Percentiles rank a stretch among this genome's conserved stretches.
Conservation (phyloP, 2,329 filamentous ascomycete species). For the Beauveria sp. region DNA sequence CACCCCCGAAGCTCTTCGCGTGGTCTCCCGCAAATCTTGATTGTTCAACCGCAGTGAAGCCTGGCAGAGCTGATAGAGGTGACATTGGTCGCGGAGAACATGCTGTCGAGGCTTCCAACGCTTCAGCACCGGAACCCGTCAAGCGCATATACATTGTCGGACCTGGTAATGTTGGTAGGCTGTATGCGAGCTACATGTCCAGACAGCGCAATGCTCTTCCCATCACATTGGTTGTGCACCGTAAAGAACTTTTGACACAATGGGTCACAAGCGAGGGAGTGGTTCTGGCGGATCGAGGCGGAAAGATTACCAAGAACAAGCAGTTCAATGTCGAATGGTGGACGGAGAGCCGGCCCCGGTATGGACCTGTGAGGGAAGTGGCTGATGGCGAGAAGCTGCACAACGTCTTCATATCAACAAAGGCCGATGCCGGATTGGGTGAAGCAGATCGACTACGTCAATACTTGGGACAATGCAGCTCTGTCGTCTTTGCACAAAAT, state of each 20-base stretch:
- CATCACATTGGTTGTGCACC: neutral
- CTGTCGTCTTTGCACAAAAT: neutral
- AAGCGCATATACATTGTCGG: neutral
- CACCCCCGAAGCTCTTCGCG: neutral
- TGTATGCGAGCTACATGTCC: neutral
- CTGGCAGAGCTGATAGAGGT: too few relatives aligned
- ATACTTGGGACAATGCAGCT: neutral
- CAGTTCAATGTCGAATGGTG: neutral
- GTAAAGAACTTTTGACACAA: neutral
- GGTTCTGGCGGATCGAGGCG: neutral
- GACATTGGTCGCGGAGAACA: neutral
- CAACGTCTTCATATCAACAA: neutral
- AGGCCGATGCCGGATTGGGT: neutral
- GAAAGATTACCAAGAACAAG: neutral
- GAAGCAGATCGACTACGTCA: neutral
- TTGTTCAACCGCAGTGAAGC: too few relatives aligned
- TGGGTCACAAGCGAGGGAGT: neutral
- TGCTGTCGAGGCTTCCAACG: neutral
- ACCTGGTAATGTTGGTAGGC: neutral
- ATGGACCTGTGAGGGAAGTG: neutral
- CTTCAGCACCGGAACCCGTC: neutral
- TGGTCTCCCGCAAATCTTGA: neutral
- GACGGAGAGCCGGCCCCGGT: neutral
- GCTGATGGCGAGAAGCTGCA: neutral
- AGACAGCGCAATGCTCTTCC: neutral